Evolutionary conservation across 139 green algal species (phyloP), one percentile per base, ranked within the genome.

Genomic region (Gonium pectorale): DNA sequence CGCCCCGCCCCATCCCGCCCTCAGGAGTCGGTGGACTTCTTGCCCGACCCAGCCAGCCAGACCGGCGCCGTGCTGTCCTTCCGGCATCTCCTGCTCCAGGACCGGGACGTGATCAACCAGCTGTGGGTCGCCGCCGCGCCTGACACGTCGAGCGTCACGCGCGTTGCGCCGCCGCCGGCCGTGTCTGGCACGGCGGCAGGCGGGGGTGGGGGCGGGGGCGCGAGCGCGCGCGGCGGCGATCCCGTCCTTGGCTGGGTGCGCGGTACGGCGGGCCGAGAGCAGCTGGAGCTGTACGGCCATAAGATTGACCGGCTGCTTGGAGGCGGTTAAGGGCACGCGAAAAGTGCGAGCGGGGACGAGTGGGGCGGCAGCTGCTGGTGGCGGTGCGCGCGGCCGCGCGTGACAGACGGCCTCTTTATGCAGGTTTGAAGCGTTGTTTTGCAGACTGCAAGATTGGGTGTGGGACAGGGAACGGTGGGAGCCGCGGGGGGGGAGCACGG

Each of bases 1-100:
- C 19, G 26, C 7, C n/a, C 22, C 27, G 60, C n/a, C 22, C 21
- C 5, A 8, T 19, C 60, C 5, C 49, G 35, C 29, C 13, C 49
- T 35, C 75, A 82, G 75, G 75, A 82, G 40, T 82, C 75, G 17
- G 75, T 82, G 29, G 75, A 82, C 56, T 82, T 82, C 59, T 22
- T 87, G 2, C 31, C 56, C 15, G 81, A 87, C 44, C 79, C 79
- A 19, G 33, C n/a, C 21, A 35, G 41, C 41, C 69, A 87, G 33
- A 2, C 29, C 7, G 72, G 71, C 40, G 26, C 46, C 22, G 43
- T 87, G 35, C 27, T 83, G n/a, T 31, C 7, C 29, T 70, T 82
- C 35, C 67, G 52, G 29, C 82, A 87, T 46, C 72, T 87, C 46
- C 37, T 79, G 37, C 63, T 87, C 60, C 44, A 79, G 33, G 37